Evolutionary conservation across 2,329 filamentous ascomycete genomes (phyloP), one percentile per base, ranked within the genome.

Genomic region (Microdochium bolleyi): DNA sequence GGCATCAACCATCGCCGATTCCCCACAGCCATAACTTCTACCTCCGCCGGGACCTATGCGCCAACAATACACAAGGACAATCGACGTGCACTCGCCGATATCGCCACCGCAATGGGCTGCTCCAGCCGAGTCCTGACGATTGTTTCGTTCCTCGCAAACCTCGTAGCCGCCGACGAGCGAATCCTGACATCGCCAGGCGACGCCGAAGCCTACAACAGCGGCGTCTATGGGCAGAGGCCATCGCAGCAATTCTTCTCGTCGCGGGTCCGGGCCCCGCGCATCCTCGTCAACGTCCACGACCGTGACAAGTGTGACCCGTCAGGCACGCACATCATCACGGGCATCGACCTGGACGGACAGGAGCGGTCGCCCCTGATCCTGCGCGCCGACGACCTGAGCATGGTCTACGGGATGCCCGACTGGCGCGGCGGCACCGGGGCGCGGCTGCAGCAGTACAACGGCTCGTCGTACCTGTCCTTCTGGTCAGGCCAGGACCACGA

Each of bases 1-100:
- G n/a, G n/a, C n/a, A n/a, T n/a, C n/a, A n/a, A n/a, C n/a, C n/a
- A n/a, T n/a, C n/a, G n/a, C n/a, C n/a, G n/a, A n/a, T n/a, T n/a
- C n/a, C n/a, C n/a, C n/a, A n/a, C n/a, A n/a, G n/a, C n/a, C n/a
- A n/a, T n/a, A n/a, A n/a, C n/a, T n/a, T n/a, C n/a, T n/a, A n/a
- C n/a, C n/a, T n/a, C n/a, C n/a, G n/a, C n/a, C n/a, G n/a, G n/a
- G n/a, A n/a, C n/a, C n/a, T n/a, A n/a, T n/a, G n/a, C n/a, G n/a
- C n/a, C n/a, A n/a, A n/a, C n/a, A n/a, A n/a, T n/a, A n/a, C n/a
- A n/a, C n/a, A n/a, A n/a, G n/a, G n/a, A n/a, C n/a, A n/a, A n/a
- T n/a, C 27, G 11, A 11, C 5, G 27, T 30, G 5, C 11, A 67
- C 48, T 58, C 54, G 37, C 61, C 27, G 5, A 30, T 11, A 5